Base-by-base conservation (phyloP, 176 grass and related monocot genomes). In the Zoysia pacifica region DNA sequence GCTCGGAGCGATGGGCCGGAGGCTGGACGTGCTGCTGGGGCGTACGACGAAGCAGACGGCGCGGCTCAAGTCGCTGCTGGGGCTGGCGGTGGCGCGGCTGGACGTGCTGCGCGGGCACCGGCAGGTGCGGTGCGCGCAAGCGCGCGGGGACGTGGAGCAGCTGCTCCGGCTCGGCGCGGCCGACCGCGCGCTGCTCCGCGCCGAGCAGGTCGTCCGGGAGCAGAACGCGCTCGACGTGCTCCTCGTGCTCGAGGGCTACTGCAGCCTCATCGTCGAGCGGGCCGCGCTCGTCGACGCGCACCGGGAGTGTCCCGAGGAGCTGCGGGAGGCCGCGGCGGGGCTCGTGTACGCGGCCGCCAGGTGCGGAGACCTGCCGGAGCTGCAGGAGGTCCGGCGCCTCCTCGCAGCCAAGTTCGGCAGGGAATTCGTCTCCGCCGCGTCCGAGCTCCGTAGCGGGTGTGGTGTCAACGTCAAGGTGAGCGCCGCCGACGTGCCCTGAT, bases 151-250 rank as follows among this genome's bases (percentile, higher is more conserved):
- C 72, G 96, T 89, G 16, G 86, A 89, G 41, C 88, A 95, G 86
- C 92, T 98, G 83, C 90, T 98, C n/a, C 86, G 74, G 0, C 84
- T 95, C 6, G 88, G 92, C 41, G 86, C 87, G 44, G 42, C 81
- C 48, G 96, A 98, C 81, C 88, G 86, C 47, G 96, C 96, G 12
- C 81, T 98, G n/a, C 88, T 89, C 2, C 92, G 92, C 38, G 84
- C 87, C 75, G 96, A 98, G 84, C 88, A 98, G 67, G 92, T 87
- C 53, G 75, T 98, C 70, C 87, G 91, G 45, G 92, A 95, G 67
- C 92, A 84, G 79, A 86, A 86, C 72, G 89, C 64, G 86, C 67
- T 95, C 53, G 96, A 98, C 70, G 84, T 38, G 35, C 87, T 89
- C 67, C 70, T 42, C 20, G 79, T 91, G 72, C 81, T 94, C 53